Percentiles rank a stretch among this genome's conserved stretches.
These are phyloP conservation scores for Pseudogymnoascus sp. DNA, from an alignment of 2,329 filamentous ascomycete genomes.

Conservation along the genomic window DNA sequence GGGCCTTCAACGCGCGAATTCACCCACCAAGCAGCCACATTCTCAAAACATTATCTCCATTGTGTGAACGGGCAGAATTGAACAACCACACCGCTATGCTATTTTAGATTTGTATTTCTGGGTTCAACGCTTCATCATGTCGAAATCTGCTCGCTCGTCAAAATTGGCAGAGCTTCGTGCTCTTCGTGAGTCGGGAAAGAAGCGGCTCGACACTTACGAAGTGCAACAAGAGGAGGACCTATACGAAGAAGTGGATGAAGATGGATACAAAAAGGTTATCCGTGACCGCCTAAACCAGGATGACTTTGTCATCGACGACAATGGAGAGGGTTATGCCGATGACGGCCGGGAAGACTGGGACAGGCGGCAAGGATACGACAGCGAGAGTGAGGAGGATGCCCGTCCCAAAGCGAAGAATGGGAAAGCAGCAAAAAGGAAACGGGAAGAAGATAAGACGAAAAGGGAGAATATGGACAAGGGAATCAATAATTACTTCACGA, in stretches of 20 bases:
- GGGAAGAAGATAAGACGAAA: conserved; percentile 79
- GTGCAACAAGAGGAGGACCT: conserved; percentile 76
- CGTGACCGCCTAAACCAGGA: conserved; percentile 83
- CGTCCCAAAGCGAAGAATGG: conserved; percentile 45
- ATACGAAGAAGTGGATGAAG: conserved; percentile 95
- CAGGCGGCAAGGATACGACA: conserved; percentile 57
- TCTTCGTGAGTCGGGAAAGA: conserved; percentile 83
- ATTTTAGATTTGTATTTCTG: conserved; percentile 3
- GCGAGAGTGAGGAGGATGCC: conserved; percentile 68
- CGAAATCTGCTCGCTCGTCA: conserved; percentile 30
- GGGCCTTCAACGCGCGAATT: conserved; percentile 1
- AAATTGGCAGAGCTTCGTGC: conserved; percentile 74
- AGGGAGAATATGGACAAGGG: conserved; percentile 83
- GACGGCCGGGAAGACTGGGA: conserved; percentile 95
- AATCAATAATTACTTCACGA: conserved; percentile 92
- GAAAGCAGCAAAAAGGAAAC: conserved; percentile 72
- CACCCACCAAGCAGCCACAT: conserved; percentile 3
- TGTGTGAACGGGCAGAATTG: neutral
- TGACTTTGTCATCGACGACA: conserved; percentile 98
- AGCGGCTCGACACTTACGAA: conserved; percentile 79
- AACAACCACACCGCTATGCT: conserved; percentile 1
- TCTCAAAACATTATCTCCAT: conserved; percentile 6
- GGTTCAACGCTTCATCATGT: conserved; percentile 23
- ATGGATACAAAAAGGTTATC: conserved; percentile 94
- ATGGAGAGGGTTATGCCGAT: conserved; percentile 93